phyloP scores from a whole-genome alignment of 169 alveolate species.

The Eimeria mitis region DNA sequence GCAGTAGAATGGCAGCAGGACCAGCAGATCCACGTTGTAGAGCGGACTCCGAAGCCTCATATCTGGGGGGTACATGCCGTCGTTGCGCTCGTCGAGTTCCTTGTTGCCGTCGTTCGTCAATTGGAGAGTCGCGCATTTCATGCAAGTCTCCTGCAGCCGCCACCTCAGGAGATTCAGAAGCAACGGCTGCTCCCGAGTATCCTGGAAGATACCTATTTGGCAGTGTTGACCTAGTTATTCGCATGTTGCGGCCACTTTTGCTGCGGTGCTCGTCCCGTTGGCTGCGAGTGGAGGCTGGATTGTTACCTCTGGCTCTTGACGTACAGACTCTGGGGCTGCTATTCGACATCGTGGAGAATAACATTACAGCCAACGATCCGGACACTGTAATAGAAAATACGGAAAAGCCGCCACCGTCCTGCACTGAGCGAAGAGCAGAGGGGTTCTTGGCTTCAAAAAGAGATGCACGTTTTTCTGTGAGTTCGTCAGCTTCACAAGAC shows the following conservation, averaged over 20 bases:
- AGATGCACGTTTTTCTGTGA: neutral
- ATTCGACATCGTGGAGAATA: constrained; percentile 42
- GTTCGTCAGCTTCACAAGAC: neutral
- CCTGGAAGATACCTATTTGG: constrained; percentile 47
- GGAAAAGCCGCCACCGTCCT: neutral
- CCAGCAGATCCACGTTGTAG: neutral
- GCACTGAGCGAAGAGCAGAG: neutral
- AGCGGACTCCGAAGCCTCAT: neutral
- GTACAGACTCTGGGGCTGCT: constrained; percentile 17
- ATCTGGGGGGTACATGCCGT: neutral
- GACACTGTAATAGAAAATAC: neutral
- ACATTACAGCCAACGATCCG: constrained; percentile 38
- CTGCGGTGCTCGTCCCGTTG: constrained; percentile 34
- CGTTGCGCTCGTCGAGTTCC: constrained; percentile 20
- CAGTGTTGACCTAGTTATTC: constrained; percentile 37
- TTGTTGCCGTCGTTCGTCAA: neutral
- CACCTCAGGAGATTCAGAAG: neutral
- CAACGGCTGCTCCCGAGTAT: neutral
- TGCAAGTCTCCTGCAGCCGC: neutral
- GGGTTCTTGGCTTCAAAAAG: neutral
- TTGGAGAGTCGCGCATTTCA: neutral
- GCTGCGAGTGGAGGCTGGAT: constrained; percentile 68
- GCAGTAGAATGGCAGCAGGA: neutral
- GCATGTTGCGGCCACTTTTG: constrained; percentile 40
- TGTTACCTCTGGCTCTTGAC: constrained; percentile 49